A percentile compares a stretch with the other conserved stretches of the same genome.
phyloP scores from a whole-genome alignment of 805 yeast genomes.

The Yarrowia hollandica region DNA sequence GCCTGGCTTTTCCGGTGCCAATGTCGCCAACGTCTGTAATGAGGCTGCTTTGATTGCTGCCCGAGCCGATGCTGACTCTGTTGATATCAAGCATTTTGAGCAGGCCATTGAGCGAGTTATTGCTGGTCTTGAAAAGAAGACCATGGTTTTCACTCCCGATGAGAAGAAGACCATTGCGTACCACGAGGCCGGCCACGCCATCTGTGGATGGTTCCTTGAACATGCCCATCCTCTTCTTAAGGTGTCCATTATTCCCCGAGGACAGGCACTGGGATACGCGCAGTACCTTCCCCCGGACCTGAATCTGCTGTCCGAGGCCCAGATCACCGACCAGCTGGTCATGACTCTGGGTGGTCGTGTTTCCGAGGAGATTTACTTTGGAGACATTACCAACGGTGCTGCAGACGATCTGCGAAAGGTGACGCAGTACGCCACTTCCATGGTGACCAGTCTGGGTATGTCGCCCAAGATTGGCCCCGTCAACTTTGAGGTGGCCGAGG shows the following conservation, averaged over 20 bases:
- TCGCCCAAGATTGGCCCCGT: slow-evolving; percentile 81
- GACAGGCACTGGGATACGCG: slow-evolving; percentile 96
- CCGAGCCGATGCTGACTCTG: slow-evolving; percentile 68
- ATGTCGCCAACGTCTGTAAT: slow-evolving; percentile 93
- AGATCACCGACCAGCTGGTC: slow-evolving; percentile 84
- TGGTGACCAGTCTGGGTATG: slow-evolving; percentile 95
- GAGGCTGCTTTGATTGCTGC: slow-evolving; percentile 98
- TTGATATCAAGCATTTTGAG: slow-evolving; percentile 80
- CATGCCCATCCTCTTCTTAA: slow-evolving; percentile 91
- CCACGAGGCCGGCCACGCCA: slow-evolving; percentile 99
- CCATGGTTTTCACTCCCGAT: slow-evolving; percentile 76
- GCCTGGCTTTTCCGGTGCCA: slow-evolving; percentile 98
- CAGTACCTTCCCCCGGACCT: slow-evolving; percentile 94
- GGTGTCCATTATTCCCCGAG: slow-evolving; percentile 95
- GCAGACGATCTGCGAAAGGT: slow-evolving; percentile 96
- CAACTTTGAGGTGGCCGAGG: slow-evolving; percentile 65
- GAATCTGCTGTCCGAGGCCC: slow-evolving; percentile 72
- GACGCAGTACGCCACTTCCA: slow-evolving; percentile 85
- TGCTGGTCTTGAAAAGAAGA: slow-evolving; percentile 92
- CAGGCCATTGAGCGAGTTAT: slow-evolving; percentile 96
- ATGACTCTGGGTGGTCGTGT: slow-evolving; percentile 98
- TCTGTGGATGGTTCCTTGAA: slow-evolving; percentile 94
- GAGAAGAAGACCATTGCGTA: slow-evolving; percentile 92
- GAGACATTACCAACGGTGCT: slow-evolving; percentile 94
- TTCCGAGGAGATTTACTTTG: slow-evolving; percentile 88